Conservation (phyloP, 2,329 filamentous ascomycete genomes). For the Akanthomyces lecanii region DNA sequence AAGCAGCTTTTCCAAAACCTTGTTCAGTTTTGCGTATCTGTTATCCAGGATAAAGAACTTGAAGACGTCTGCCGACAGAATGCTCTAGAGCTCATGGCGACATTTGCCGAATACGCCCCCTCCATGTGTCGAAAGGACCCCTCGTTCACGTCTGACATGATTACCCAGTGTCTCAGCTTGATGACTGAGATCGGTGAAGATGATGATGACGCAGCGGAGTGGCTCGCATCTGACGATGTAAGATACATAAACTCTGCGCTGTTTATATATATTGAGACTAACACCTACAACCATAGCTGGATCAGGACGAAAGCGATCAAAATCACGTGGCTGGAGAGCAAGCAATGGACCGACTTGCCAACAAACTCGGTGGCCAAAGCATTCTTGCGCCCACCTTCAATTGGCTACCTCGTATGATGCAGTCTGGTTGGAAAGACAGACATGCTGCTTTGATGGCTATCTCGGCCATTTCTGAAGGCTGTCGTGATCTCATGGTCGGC, state of each 20-base stretch:
- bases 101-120: conserved; percentile 91
- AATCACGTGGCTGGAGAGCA: conserved; percentile 98
- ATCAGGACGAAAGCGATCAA: conserved; percentile 91
- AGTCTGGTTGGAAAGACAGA: conserved; percentile 89
- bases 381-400: conserved; percentile 90
- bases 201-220: conserved; percentile 91
- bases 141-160: conserved; percentile 93
- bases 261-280: background rate
- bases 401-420: conserved; percentile 98
- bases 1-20: conserved; percentile 89
- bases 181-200: conserved; percentile 97
- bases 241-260: conserved; percentile 30
- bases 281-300: conserved; percentile 54
- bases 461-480: conserved; percentile 96
- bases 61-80: conserved; percentile 89
- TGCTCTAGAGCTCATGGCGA: conserved; percentile 93
- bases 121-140: conserved; percentile 92
- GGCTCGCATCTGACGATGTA: conserved; percentile 88
- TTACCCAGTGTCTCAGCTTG: conserved; percentile 92
- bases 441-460: conserved; percentile 98
- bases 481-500: conserved; percentile 89
- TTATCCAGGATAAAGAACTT: conserved; percentile 94
- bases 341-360: conserved; percentile 95
- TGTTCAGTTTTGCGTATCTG: conserved; percentile 86
- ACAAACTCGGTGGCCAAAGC: conserved; percentile 93